These are phyloP conservation scores for Podospora pseudopauciseta DNA, from an alignment of 495 filamentous ascomycete species.

Conservation along the genomic window DNA sequence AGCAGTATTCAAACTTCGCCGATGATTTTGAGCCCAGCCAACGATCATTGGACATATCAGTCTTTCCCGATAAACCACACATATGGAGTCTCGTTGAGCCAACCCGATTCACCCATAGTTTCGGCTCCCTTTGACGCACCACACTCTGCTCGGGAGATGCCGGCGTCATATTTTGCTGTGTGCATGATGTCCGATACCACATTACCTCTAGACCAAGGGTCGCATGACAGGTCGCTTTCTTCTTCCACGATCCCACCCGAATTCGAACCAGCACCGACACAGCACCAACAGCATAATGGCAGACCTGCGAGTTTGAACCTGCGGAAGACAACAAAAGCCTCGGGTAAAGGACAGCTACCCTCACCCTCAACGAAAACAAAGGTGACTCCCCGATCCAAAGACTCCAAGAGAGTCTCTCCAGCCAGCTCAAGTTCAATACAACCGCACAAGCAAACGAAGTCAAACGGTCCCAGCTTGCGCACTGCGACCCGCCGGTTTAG, in stretches of 20 bases:
- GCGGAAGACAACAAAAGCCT: background rate
- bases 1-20: background rate
- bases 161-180: background rate
- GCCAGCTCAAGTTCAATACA: background rate
- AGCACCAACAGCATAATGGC: background rate
- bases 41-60: background rate
- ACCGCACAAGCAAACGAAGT: background rate
- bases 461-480: slow-evolving; percentile 5
- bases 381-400: background rate
- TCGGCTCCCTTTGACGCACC: background rate
- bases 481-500: slow-evolving; percentile 18
- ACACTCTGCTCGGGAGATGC: background rate
- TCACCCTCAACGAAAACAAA: background rate
- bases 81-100: background rate
- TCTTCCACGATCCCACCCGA: background rate
- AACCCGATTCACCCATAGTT: background rate
- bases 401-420: background rate
- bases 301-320: background rate
- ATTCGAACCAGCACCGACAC: background rate
- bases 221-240: background rate
- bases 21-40: background rate
- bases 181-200: background rate
- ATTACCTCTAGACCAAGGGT: background rate
- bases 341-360: background rate
- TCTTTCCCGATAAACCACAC: background rate